Evolutionary conservation across 495 filamentous ascomycete species (phyloP).

Genomic region (Talaromyces wortmannii): DNA sequence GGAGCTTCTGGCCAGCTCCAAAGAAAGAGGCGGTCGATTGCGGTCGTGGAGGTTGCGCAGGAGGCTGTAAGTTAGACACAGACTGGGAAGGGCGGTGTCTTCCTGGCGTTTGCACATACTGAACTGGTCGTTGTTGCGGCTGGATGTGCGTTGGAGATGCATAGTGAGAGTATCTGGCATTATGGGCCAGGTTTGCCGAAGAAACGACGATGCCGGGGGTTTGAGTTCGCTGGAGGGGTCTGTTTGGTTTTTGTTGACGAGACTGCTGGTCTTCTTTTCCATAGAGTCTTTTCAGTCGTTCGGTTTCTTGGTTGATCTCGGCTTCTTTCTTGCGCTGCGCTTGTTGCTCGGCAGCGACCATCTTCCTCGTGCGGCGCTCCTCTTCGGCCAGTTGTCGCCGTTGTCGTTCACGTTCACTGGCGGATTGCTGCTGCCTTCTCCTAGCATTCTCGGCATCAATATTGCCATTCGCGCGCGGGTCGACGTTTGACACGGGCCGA

Average conservation of each 20-base stretch:
- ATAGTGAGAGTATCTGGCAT: constrained; percentile 13
- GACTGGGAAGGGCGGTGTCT: constrained; percentile 1
- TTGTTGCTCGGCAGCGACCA: constrained; percentile 73
- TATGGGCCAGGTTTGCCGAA: constrained; percentile 10
- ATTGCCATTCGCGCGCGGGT: constrained; percentile 48
- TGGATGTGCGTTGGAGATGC: constrained; percentile 9
- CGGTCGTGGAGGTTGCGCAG: not conserved
- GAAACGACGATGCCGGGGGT: constrained; percentile 3
- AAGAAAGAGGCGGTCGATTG: constrained; percentile 11
- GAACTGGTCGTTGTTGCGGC: constrained; percentile 11
- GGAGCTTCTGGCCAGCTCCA: constrained; percentile 1
- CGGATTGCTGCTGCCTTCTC: constrained; percentile 49
- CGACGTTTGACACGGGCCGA: constrained; percentile 22
- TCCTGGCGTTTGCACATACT: constrained; percentile 18
- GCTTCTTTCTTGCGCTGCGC: constrained; percentile 57
- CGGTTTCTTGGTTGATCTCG: constrained; percentile 79
- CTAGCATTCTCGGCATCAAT: constrained; percentile 59
- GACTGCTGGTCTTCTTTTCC: constrained; percentile 45
- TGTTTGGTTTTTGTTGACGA: constrained; percentile 20
- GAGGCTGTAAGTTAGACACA: not conserved
- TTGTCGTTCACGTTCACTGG: constrained; percentile 33
- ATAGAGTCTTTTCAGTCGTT: constrained; percentile 67
- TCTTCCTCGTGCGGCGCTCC: constrained; percentile 62
- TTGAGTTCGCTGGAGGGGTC: constrained; percentile 13
- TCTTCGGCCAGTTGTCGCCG: constrained; percentile 51